Base-by-base conservation (phyloP, 352 stramenopile species). In the Pythium diclinum region DNA sequence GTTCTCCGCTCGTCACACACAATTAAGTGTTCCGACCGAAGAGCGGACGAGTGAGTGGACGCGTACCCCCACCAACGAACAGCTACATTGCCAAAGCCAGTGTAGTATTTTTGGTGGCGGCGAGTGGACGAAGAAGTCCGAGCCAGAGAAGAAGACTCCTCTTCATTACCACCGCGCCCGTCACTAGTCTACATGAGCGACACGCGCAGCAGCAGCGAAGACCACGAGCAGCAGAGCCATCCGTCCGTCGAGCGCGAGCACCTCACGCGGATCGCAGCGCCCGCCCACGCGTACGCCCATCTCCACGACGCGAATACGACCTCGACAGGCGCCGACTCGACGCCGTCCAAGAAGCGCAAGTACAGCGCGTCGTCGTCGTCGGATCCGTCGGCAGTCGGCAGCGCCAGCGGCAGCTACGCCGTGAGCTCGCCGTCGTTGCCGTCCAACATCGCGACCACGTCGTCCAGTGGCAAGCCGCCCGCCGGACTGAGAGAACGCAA, bases 261-360 rank as follows among this genome's bases (percentile, higher is more conserved):
- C 17, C 42, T 58, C 34, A 34, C 59, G 51, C 51, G 36, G 9
- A 60, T 55, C 32, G 16, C 51, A 6, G 52, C 38, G 28, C 40
- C 60, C 16, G 11, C 48, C 13, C 16, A 19, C 36, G 36, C 56
- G 28, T n/a, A 19, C 40, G 36, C 34, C n/a, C 13, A 28, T 6
- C 8, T 51, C 32, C n/a, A n/a, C 47, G 16, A 42, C 59, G 36
- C 17, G 17, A 8, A 49, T 34, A 25, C 7, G 25, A 25, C 16
- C 16, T n/a, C n/a, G n/a, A 10, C 42, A 6, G 49, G 30, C 58
- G 57, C 72, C 36, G 66, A 83, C 71, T 38, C 74, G 36, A 82
- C 77, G 30, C 77, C 81, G 25, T 78, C 71, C 25, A 89, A 89
- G 71, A 84, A 84, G 68, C 77, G 77, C 30, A 63, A 25, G 19